These are phyloP conservation scores for Fusarium chaquense DNA, from an alignment of 2,329 filamentous ascomycete species.

Conservation along the genomic window DNA sequence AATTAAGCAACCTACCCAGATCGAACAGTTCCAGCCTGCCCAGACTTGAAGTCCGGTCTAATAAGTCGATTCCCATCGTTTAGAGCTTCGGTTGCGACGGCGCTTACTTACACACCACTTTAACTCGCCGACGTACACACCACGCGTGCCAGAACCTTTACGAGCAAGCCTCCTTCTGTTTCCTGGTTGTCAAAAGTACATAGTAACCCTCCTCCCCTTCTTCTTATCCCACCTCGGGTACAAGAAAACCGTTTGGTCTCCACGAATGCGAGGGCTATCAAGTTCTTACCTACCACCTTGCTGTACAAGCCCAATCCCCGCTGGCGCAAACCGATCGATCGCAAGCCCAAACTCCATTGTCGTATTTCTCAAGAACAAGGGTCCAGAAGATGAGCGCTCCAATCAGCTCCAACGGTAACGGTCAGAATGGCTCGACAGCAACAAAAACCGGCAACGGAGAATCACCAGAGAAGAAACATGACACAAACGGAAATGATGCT, in stretches of 20 bases:
- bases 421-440: slow-evolving; percentile 14
- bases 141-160: slow-evolving; percentile 18
- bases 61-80: slow-evolving; percentile 1
- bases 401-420: slow-evolving; percentile 25
- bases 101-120: slow-evolving; percentile 43
- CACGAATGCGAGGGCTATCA: slow-evolving; percentile 2
- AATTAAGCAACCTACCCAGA: neutral
- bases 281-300: neutral
- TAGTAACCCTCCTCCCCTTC: slow-evolving; percentile 16
- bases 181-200: neutral
- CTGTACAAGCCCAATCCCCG: neutral
- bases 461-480: slow-evolving; percentile 15
- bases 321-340: slow-evolving; percentile 24
- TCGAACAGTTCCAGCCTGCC: neutral
- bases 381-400: slow-evolving; percentile 33
- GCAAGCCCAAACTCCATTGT: slow-evolving; percentile 13
- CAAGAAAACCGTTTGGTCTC: neutral
- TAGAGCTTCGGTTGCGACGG: slow-evolving; percentile 29
- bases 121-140: neutral
- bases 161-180: slow-evolving; percentile 31
- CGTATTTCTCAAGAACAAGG: slow-evolving; percentile 11
- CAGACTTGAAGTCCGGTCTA: slow-evolving; percentile 10
- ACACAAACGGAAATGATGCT: slow-evolving; percentile 13
- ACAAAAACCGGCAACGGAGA: slow-evolving; percentile 15
- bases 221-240: slow-evolving; percentile 3